Evolutionary conservation across 805 yeast species (phyloP).

Genomic region (Metschnikowia similis): DNA sequence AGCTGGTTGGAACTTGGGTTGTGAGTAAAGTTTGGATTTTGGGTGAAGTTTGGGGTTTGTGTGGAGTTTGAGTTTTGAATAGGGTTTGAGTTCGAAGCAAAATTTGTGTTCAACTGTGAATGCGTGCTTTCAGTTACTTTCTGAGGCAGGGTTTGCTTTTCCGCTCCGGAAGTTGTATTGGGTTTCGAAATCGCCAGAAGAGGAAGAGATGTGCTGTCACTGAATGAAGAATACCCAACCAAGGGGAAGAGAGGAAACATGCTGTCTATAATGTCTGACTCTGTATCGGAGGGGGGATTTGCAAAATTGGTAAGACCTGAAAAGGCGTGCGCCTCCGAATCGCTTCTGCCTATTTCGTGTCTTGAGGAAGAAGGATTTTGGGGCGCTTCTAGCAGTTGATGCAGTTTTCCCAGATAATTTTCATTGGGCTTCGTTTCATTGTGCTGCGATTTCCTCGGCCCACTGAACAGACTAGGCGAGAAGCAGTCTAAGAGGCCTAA

Average conservation of each 20-base stretch:
- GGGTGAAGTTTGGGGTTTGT: background rate
- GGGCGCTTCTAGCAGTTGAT: background rate
- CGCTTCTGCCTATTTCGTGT: background rate
- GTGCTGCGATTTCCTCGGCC: background rate
- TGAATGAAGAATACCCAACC: constrained; percentile 36
- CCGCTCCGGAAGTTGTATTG: background rate
- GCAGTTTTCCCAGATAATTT: background rate
- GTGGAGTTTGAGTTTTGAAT: background rate
- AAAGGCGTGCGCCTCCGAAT: background rate
- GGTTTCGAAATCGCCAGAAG: constrained; percentile 28
- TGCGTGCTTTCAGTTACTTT: background rate
- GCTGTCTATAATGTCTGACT: constrained; percentile 27
- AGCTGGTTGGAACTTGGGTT: background rate
- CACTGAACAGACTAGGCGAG: constrained; percentile 10
- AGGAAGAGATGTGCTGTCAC: constrained; percentile 32
- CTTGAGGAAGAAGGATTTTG: background rate
- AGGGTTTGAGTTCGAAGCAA: background rate
- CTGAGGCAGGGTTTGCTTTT: background rate
- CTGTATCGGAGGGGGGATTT: constrained; percentile 17
- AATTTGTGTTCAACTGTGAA: background rate
- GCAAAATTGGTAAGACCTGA: constrained; percentile 10
- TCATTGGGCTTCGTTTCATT: background rate
- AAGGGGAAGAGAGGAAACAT: constrained; percentile 43
- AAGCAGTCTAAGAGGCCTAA: constrained; percentile 41
- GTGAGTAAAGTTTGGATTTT: background rate